Conservation (phyloP, 2,329 filamentous ascomycete genomes). For the Piedraia hortae region DNA sequence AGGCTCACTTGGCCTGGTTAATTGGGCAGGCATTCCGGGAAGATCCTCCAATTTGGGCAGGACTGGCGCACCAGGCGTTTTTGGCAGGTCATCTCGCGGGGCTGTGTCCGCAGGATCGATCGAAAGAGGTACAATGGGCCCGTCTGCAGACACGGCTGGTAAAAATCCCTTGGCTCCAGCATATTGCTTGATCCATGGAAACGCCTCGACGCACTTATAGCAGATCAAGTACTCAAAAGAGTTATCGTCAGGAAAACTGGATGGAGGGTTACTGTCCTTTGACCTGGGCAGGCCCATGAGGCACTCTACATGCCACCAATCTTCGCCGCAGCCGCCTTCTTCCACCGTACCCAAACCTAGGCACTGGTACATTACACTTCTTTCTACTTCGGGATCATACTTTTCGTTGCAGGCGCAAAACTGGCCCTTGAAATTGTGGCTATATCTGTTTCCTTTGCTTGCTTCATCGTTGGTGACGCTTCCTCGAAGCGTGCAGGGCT, state of each 20-base stretch:
- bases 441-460: conserved; percentile 55
- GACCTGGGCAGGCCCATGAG: conserved; percentile 48
- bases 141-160: too few species aligned
- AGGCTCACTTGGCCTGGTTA: neutral
- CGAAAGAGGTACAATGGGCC: too few species aligned
- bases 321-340: conserved; percentile 75
- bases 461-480: conserved; percentile 50
- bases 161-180: conserved; percentile 66
- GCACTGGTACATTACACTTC: conserved; percentile 96
- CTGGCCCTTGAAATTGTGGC: conserved; percentile 77
- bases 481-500: conserved; percentile 53
- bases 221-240: conserved; percentile 77
- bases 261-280: conserved; percentile 4
- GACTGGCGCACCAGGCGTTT: too few species aligned
- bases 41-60: conserved; percentile 95
- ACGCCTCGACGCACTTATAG: conserved; percentile 86
- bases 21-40: conserved; percentile 30
- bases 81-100: too few species aligned
- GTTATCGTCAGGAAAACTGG: conserved; percentile 66
- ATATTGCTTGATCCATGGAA: conserved; percentile 78
- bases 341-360: conserved; percentile 55
- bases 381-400: conserved; percentile 71
- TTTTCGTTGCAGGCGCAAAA: conserved; percentile 78
- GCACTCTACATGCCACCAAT: conserved; percentile 94
- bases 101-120: too few species aligned